Conservation (phyloP, 345 rosid genomes). For the Noccaea caerulescens region DNA sequence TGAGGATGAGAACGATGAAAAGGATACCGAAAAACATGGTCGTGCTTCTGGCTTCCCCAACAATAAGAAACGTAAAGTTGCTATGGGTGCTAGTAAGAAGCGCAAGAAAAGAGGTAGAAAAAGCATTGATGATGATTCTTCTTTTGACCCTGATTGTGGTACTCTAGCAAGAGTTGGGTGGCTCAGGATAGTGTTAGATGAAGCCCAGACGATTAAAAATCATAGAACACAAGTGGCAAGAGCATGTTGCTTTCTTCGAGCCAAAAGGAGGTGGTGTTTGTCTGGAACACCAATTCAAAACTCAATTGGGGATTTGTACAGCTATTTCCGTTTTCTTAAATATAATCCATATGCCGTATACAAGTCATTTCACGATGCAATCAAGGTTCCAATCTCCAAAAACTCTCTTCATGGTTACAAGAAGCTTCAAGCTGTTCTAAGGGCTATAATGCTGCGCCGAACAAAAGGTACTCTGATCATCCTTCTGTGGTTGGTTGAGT, state of each 20-base stretch:
- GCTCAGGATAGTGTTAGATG: constrained; percentile 90
- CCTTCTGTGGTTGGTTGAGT: constrained; percentile 39
- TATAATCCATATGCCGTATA: constrained; percentile 82
- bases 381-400: constrained; percentile 76
- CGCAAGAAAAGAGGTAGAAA: constrained; percentile 71
- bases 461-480: constrained; percentile 69
- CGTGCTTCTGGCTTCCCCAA: constrained; percentile 60
- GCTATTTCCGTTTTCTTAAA: constrained; percentile 94
- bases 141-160: constrained; percentile 66
- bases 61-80: constrained; percentile 61
- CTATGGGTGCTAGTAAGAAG: constrained; percentile 51
- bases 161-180: constrained; percentile 81
- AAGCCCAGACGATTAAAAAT: constrained; percentile 97
- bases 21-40: constrained; percentile 58
- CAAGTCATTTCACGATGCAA: constrained; percentile 61
- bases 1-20: constrained; percentile 77
- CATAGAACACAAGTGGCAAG: constrained; percentile 96
- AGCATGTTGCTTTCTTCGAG: constrained; percentile 93
- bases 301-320: constrained; percentile 83
- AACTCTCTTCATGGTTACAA: constrained; percentile 77
- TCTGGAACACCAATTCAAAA: constrained; percentile 99
- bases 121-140: constrained; percentile 57
- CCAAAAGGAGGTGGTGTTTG: constrained; percentile 96
- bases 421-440: constrained; percentile 90
- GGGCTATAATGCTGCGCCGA: constrained; percentile 94